A percentile compares a stretch with the other conserved stretches of the same genome.
phyloP scores from a whole-genome alignment of 139 green algal genomes.

The Asterochloris erici region DNA sequence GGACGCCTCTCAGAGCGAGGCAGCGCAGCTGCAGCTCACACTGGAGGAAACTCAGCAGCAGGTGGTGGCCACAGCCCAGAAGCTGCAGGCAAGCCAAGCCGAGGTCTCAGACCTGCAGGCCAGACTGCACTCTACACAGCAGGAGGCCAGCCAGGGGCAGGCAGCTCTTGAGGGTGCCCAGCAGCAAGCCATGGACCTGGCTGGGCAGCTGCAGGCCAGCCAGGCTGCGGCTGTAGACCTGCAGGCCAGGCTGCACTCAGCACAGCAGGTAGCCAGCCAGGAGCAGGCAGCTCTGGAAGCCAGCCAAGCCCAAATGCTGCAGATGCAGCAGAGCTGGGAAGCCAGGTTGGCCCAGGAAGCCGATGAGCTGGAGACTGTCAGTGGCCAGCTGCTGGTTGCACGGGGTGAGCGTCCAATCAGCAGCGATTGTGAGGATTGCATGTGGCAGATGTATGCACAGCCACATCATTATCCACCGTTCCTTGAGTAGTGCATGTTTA shows the following conservation, averaged over 20 bases:
- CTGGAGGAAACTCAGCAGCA: neutral
- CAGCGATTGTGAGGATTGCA: neutral
- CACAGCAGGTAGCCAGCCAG: neutral
- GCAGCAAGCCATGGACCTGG: neutral
- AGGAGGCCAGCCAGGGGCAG: neutral
- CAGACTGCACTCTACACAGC: neutral
- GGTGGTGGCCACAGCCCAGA: too few species aligned
- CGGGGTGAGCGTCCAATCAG: neutral
- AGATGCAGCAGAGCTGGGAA: too few species aligned
- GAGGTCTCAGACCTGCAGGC: neutral
- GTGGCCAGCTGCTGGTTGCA: neutral
- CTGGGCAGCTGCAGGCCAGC: neutral
- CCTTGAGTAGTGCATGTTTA: too few species aligned
- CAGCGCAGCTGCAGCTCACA: neutral
- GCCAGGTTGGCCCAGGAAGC: too few species aligned
- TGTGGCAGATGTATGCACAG: too few species aligned
- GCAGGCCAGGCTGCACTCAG: constrained; percentile 2
- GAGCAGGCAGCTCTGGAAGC: neutral
- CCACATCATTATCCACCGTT: too few species aligned
- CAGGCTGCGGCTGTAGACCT: constrained; percentile 10
- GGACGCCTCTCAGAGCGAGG: neutral
- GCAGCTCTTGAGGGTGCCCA: neutral
- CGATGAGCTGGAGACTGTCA: neutral
- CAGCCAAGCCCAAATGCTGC: too few species aligned
- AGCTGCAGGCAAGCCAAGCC: neutral